A percentile compares a stretch with the other conserved stretches of the same genome.
phyloP scores from a whole-genome alignment of 768 basidiomycete genomes.

The Boletus vinaceobasis region DNA sequence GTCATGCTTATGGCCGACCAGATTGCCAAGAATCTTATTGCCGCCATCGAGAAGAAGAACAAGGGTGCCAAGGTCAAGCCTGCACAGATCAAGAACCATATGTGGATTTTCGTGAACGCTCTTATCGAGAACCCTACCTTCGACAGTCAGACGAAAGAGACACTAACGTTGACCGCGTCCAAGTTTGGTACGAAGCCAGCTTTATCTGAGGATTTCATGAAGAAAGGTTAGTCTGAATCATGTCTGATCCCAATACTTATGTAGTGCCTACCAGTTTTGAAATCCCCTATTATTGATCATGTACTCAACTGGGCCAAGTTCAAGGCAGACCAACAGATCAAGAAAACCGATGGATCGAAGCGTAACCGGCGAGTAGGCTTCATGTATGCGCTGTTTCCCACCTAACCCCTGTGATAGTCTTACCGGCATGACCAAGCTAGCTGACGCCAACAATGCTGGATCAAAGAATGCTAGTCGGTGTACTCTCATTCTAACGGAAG shows the following conservation, averaged over 20 bases:
- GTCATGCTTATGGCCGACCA: constrained; percentile 84
- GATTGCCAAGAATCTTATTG: constrained; percentile 78
- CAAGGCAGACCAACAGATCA: constrained; percentile 93
- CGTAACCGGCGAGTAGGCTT: constrained; percentile 62
- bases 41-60: constrained; percentile 92
- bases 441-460: constrained; percentile 97
- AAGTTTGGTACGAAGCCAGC: constrained; percentile 90
- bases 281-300: constrained; percentile 87
- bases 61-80: constrained; percentile 93
- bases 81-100: constrained; percentile 92
- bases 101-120: constrained; percentile 97
- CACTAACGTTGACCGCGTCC: constrained; percentile 76
- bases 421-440: constrained; percentile 86
- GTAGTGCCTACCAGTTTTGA: constrained; percentile 54
- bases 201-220: constrained; percentile 90
- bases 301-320: constrained; percentile 95
- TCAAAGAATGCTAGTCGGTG: constrained; percentile 76
- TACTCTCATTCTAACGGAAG: constrained; percentile 96
- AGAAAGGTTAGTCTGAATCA: constrained; percentile 67
- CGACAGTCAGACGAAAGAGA: constrained; percentile 99
- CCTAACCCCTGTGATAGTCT: constrained; percentile 48
- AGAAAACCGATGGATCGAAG: constrained; percentile 93
- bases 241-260: constrained; percentile 2
- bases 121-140: constrained; percentile 97
- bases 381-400: not conserved